Percentiles rank a stretch among this genome's conserved stretches.
These are phyloP conservation scores for Alternaria triticimaculans DNA, from an alignment of 2,329 filamentous ascomycete species.

Conservation along the genomic window DNA sequence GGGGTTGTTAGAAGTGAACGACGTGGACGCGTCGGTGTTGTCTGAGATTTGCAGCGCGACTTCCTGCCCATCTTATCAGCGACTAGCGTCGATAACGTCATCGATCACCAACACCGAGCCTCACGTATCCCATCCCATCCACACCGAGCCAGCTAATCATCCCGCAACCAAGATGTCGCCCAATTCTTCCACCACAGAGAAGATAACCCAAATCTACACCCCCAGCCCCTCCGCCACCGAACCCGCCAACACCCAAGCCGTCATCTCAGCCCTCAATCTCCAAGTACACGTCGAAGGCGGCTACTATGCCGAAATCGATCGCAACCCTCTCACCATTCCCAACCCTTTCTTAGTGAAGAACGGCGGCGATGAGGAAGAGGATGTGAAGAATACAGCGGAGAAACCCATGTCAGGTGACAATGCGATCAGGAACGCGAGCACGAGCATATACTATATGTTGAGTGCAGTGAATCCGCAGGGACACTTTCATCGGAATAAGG, in stretches of 20 bases:
- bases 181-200: background rate
- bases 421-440: conserved; percentile 60
- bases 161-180: too few species aligned
- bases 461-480: conserved; percentile 63
- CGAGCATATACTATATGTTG: conserved; percentile 70
- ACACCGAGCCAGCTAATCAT: background rate
- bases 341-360: conserved; percentile 56
- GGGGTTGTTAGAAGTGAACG: background rate
- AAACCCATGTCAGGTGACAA: conserved; percentile 51
- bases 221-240: conserved; percentile 10
- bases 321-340: conserved; percentile 55
- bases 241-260: conserved; percentile 11
- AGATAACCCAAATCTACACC: background rate
- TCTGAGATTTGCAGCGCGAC: background rate
- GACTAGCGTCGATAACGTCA: background rate
- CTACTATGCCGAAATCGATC: conserved; percentile 59
- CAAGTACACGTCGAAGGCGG: conserved; percentile 58
- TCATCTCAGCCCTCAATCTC: conserved; percentile 49
- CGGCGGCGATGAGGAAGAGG: conserved; percentile 2
- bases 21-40: background rate
- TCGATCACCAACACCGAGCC: background rate
- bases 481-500: conserved; percentile 68
- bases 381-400: conserved; percentile 28
- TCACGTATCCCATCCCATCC: background rate
- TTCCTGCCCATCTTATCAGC: background rate